Conservation (phyloP, 805 yeast species). For the Candida endomychidarum region DNA sequence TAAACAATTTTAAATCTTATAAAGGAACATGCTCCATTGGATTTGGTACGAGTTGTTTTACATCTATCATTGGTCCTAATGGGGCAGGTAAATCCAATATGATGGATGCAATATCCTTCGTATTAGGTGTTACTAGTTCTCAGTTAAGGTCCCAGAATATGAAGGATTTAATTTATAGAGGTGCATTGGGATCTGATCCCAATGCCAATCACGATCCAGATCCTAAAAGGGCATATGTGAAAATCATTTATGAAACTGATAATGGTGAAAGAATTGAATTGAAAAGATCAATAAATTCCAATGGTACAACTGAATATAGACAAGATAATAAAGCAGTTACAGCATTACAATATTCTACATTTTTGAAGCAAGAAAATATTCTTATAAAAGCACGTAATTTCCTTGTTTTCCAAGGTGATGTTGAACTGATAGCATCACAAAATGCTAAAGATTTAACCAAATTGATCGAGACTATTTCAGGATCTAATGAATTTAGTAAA, state of each 20-base stretch:
- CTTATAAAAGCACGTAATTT: conserved; percentile 88
- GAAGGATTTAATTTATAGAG: conserved; percentile 80
- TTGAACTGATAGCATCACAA: conserved; percentile 89
- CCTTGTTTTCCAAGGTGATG: conserved; percentile 95
- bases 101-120: conserved; percentile 97
- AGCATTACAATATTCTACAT: conserved; percentile 61
- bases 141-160: conserved; percentile 74
- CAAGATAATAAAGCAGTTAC: conserved; percentile 62
- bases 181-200: conserved; percentile 28
- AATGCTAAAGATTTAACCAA: conserved; percentile 71
- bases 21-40: conserved; percentile 73
- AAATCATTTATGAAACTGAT: conserved; percentile 68
- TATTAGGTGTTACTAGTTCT: conserved; percentile 74
- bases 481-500: conserved; percentile 63
- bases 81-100: conserved; percentile 97
- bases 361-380: conserved; percentile 75
- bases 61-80: conserved; percentile 96
- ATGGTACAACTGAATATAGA: conserved; percentile 67
- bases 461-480: conserved; percentile 79
- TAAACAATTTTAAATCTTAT: conserved; percentile 89
- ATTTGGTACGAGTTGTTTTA: conserved; percentile 79
- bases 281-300: conserved; percentile 57
- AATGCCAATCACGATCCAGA: conserved; percentile 22
- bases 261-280: conserved; percentile 59
- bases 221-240: conserved; percentile 66